These are phyloP conservation scores for Zygoascus meyerae DNA, from an alignment of 1,139 yeast species.

Conservation along the genomic window DNA sequence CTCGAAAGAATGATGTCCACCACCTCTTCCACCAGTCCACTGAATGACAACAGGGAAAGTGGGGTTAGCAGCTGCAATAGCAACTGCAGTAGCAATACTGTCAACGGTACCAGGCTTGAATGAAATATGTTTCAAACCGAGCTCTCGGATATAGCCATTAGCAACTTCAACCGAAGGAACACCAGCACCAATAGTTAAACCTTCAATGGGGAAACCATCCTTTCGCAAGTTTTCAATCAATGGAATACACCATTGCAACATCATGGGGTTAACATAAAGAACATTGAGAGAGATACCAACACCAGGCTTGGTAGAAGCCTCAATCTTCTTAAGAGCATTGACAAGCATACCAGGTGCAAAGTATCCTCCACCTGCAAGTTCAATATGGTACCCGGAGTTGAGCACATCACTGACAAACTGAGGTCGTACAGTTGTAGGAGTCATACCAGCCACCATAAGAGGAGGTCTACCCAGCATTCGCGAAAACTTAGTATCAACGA, in stretches of 20 bases:
- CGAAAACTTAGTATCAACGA: constrained; percentile 90
- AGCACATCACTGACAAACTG: constrained; percentile 89
- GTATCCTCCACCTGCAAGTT: constrained; percentile 98
- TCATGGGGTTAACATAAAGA: constrained; percentile 92
- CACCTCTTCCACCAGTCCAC: constrained; percentile 99
- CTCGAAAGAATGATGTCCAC: constrained; percentile 99
- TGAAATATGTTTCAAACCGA: constrained; percentile 90
- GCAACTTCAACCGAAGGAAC: constrained; percentile 98
- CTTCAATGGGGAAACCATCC: constrained; percentile 92
- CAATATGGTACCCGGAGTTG: constrained; percentile 96
- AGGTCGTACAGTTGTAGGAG: constrained; percentile 94
- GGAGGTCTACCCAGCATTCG: constrained; percentile 93
- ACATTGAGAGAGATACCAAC: constrained; percentile 86
- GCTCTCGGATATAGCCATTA: constrained; percentile 85
- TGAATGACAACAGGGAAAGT: constrained; percentile 92
- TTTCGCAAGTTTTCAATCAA: constrained; percentile 82
- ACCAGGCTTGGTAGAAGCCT: constrained; percentile 59
- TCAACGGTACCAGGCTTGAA: constrained; percentile 97
- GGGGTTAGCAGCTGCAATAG: constrained; percentile 94
- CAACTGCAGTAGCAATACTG: constrained; percentile 77
- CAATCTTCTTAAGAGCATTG: constrained; percentile 66
- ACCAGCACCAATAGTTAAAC: constrained; percentile 98
- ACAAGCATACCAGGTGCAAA: constrained; percentile 68
- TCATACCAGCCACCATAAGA: constrained; percentile 98
- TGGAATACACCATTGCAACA: constrained; percentile 99